phyloP scores from a whole-genome alignment of 2,329 filamentous ascomycete species.

The Chalaropsis thielavioides region DNA sequence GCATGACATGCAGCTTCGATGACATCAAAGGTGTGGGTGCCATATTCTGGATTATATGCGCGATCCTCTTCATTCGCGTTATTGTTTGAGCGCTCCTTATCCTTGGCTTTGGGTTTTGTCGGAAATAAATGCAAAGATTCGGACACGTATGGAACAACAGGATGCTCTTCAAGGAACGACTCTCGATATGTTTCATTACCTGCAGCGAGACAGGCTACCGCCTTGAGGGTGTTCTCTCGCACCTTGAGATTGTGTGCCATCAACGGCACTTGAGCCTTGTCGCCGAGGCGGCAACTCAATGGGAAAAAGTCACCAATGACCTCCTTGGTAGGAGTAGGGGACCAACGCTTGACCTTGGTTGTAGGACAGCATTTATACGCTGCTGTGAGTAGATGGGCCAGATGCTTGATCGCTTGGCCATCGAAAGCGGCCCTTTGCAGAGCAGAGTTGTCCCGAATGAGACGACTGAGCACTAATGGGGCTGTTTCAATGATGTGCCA shows the following conservation, averaged over 20 bases:
- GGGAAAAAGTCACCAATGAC: constrained; percentile 26
- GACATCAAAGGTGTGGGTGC: constrained; percentile 59
- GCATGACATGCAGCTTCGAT: constrained; percentile 75
- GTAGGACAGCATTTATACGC: constrained; percentile 34
- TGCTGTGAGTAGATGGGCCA: constrained; percentile 36
- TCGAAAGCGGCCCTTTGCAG: constrained; percentile 76
- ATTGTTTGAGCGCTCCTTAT: constrained; percentile 31
- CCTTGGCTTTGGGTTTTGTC: constrained; percentile 34
- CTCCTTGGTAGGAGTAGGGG: constrained; percentile 26
- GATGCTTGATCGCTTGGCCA: constrained; percentile 33
- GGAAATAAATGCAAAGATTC: constrained; percentile 55
- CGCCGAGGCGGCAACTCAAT: constrained; percentile 39
- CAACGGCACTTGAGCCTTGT: constrained; percentile 43
- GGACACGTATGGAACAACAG: constrained; percentile 60
- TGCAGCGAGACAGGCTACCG: constrained; percentile 65
- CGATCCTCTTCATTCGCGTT: background rate
- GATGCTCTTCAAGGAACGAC: constrained; percentile 63
- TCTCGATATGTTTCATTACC: constrained; percentile 77
- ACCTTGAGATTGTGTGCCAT: constrained; percentile 58
- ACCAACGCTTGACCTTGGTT: constrained; percentile 27
- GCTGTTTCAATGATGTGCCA: constrained; percentile 52
- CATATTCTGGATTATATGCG: constrained; percentile 36
- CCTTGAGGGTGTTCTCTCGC: constrained; percentile 61
- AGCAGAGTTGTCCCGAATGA: constrained; percentile 63
- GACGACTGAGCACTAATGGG: constrained; percentile 59